Evolutionary conservation across 2,329 filamentous ascomycete genomes (phyloP), one percentile per base, ranked within the genome.

Genomic region (Ophiostoma ulmi): DNA sequence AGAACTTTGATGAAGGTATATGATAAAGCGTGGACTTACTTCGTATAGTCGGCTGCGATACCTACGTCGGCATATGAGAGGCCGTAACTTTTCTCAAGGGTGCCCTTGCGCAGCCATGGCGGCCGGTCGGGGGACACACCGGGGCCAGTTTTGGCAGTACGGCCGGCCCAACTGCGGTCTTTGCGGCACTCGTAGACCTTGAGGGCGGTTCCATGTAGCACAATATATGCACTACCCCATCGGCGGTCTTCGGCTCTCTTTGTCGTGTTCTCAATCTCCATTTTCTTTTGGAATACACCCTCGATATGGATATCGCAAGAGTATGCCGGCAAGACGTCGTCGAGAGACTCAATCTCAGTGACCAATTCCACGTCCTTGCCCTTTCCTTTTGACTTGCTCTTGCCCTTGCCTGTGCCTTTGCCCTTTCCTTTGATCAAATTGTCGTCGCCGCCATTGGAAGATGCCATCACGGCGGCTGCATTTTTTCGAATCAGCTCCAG

Each of bases 21-120:
- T n/a, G 6, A 48, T 20, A n/a, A 8, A 20, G n/a, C 31, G 10
- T 44, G 20, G 44, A 82, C 86, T 75, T 79, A 88, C 85, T 92
- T 91, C 75, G 85, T 83, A 77, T 91, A 90, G 78, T 93, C 91
- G 20, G 87, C 85, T 11, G 91, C 91, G 73, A 93, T 86, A 13
- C 91, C 91, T 31, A 90, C 87, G 78, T 93, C 91, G 31, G 90
- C 91, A 77, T 93, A 89, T 73, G 92, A 85, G 67, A 93, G 82
- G 69, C 88, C 90, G 77, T 92, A 93, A n/a, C 84, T 86, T 77
- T 83, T 86, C 73, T 92, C 81, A 52, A 92, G 79, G 70, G 82
- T 82, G 26, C 86, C 86, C 72, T 80, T 83, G 74, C 80, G 84
- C 63, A 85, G 78, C 81, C 79, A 89, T 58, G 80, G 82, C 38